phyloP scores from a whole-genome alignment of 768 basidiomycete species.

The Naganishia antarctica region DNA sequence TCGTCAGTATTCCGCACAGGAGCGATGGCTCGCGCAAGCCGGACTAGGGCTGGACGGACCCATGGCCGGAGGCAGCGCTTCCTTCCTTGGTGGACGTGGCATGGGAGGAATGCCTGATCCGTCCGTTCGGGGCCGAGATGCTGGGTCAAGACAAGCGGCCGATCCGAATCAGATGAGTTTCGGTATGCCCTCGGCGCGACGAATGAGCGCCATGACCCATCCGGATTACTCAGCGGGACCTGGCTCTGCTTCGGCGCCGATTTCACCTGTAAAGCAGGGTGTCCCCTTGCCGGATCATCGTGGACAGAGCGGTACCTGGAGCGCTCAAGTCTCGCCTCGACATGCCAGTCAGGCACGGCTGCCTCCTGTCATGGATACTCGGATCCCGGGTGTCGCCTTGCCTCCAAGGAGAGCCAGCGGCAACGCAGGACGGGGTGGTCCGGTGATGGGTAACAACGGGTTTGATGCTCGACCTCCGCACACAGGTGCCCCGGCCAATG shows the following conservation, averaged over 20 bases:
- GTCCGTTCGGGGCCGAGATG: conserved; percentile 6
- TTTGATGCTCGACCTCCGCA: conserved; percentile 13
- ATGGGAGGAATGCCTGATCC: conserved; percentile 17
- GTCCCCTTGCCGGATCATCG: conserved; percentile 36
- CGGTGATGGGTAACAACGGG: neutral
- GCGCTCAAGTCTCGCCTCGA: conserved; percentile 32
- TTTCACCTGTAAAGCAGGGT: conserved; percentile 43
- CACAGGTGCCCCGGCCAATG: neutral
- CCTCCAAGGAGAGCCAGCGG: neutral
- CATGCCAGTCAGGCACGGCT: conserved; percentile 19
- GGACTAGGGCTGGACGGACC: conserved; percentile 36
- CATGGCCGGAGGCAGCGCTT: conserved; percentile 14
- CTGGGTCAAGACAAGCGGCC: neutral
- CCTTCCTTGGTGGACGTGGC: neutral
- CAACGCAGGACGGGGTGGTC: conserved; percentile 2
- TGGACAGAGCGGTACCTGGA: conserved; percentile 34
- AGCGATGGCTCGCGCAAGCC: conserved; percentile 46
- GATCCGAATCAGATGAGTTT: neutral
- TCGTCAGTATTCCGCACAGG: conserved; percentile 42
- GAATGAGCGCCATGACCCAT: conserved; percentile 13
- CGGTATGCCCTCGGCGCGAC: conserved; percentile 24
- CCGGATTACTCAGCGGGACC: conserved; percentile 32
- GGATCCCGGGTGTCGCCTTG: conserved; percentile 1
- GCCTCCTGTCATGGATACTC: conserved; percentile 15
- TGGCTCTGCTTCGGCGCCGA: conserved; percentile 45